Conservation (phyloP, 345 rosid genomes). For the Leavenworthia alabamica region DNA sequence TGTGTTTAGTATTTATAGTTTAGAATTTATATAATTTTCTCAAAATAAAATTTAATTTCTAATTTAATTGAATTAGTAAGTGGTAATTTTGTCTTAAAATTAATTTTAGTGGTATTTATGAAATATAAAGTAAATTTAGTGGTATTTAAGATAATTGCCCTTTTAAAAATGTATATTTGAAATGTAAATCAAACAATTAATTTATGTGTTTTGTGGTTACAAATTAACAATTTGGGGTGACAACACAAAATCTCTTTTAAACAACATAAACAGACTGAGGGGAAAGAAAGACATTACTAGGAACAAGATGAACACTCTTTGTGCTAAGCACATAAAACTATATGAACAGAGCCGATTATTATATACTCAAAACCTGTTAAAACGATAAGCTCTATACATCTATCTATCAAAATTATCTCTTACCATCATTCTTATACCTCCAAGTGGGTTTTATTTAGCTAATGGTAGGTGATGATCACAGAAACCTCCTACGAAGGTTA, state of each 20-base stretch:
- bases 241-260: neutral
- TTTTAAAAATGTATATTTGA: too few species aligned
- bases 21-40: too few species aligned
- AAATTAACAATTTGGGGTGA: too few species aligned
- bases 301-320: neutral
- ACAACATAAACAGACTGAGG: conserved; percentile 8
- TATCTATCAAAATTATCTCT: conserved; percentile 34
- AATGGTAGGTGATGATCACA: conserved; percentile 35
- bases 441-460: neutral
- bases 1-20: too few species aligned
- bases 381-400: conserved; percentile 28
- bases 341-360: conserved; percentile 26
- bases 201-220: too few species aligned
- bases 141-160: too few species aligned
- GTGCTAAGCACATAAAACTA: conserved; percentile 10
- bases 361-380: neutral
- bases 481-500: conserved; percentile 79
- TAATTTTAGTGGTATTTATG: too few species aligned
- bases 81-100: too few species aligned
- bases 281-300: neutral
- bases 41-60: too few species aligned
- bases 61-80: too few species aligned
- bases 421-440: conserved; percentile 4
- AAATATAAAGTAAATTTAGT: too few species aligned
- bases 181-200: too few species aligned